Evolutionary conservation across 164 flowering plant genomes (phyloP).

Genomic region (Macadamia integrifolia): DNA sequence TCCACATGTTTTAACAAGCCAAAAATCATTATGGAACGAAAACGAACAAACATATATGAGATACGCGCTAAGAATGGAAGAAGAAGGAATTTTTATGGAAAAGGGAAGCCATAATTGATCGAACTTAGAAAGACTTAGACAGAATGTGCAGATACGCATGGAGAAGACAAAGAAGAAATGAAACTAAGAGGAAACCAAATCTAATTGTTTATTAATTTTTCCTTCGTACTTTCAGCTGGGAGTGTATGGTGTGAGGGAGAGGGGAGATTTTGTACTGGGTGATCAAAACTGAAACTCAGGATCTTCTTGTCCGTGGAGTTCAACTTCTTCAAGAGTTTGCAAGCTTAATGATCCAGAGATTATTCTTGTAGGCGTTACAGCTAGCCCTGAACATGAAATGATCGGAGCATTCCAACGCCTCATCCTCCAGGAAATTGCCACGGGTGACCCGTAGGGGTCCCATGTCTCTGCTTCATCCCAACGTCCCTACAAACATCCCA

Average conservation of each 20-base stretch:
- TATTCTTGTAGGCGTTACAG: slow-evolving; percentile 66
- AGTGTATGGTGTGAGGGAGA: background rate
- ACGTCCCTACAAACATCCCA: slow-evolving; percentile 55
- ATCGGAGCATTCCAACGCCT: slow-evolving; percentile 40
- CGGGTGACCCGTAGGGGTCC: slow-evolving; percentile 47
- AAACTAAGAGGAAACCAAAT: background rate
- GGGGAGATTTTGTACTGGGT: slow-evolving; percentile 34
- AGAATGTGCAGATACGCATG: no score
- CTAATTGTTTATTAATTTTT: background rate
- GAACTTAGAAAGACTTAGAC: no score
- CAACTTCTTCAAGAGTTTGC: slow-evolving; percentile 38
- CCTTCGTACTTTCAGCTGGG: no score
- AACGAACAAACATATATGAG: no score
- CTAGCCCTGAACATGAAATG: slow-evolving; percentile 89
- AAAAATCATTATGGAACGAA: no score
- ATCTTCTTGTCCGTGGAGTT: slow-evolving; percentile 47
- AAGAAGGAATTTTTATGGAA: no score
- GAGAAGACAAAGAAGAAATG: background rate
- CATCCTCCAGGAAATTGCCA: slow-evolving; percentile 70
- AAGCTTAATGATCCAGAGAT: slow-evolving; percentile 64
- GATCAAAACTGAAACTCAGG: slow-evolving; percentile 70
- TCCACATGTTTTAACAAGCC: no score
- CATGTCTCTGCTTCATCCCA: slow-evolving; percentile 75
- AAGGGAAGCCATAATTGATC: no score
- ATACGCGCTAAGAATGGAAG: no score